Base-by-base conservation (phyloP, 1,284 basidiomycete species). In the Marasmius sp. region DNA sequence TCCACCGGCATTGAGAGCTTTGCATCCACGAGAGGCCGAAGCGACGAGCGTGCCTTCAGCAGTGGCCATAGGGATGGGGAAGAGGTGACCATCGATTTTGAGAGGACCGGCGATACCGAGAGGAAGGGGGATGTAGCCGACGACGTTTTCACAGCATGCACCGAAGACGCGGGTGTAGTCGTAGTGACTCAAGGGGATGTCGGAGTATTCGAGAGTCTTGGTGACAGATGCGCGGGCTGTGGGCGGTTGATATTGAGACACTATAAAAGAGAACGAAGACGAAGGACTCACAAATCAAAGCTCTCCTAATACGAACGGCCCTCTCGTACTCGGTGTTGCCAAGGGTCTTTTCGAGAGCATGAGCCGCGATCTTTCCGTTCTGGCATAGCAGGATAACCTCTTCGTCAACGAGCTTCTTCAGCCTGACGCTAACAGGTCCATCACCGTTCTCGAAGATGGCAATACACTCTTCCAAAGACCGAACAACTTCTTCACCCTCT, bases 131-230 rank as follows among this genome's bases (percentile, higher is more conserved):
- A 98, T 96, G 75, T 92, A 99, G 22, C 97, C 97, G 53, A 99
- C 88, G 55, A 99, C 97, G 74, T 99, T 99, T 79, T 99, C 97
- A 77, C 97, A 99, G 79, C 97, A 99, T 4, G 97, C 96, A 64
- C 97, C 97, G 67, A 97, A 87, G 58, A 99, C 95, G 33, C 92
- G 88, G 45, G 91, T 89, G 79, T 99, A 99, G 77, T 98, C 94
- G 77, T 97, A 99, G 74, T 90, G 80, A 39, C 83, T 73, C 83
- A 92, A 88, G 0, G 97, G 97, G 16, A 99, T 79, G 52, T 89
- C 85, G 1, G 93, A 96, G 22, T 76, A 67, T 74, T 99, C 97
- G 50, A 99, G 84, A 0, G 93, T 93, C 75, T 92, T 87, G 0
- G 94, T 97, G 38, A 80, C 75, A 1, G 94, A 95, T 1, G 94